These are phyloP conservation scores for Haematococcus sp. DNA, from an alignment of 139 green algal species.

Conservation along the genomic window DNA sequence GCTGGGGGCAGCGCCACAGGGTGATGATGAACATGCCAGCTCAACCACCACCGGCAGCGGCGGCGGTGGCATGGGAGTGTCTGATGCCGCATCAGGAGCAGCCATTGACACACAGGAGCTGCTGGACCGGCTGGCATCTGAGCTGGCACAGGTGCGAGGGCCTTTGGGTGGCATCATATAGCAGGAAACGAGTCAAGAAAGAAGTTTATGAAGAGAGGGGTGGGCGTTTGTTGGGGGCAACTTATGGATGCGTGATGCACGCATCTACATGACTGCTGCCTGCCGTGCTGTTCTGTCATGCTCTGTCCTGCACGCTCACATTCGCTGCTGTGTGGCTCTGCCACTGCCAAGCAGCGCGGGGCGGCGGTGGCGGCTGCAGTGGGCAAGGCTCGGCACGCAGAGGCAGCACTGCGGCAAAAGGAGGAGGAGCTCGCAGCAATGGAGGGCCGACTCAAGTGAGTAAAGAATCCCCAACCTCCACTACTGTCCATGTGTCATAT, in stretches of 20 bases:
- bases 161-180: neutral
- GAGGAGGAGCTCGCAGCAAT: slow-evolving; percentile 20
- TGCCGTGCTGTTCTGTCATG: too few relatives aligned
- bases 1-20: neutral
- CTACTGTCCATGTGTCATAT: too few relatives aligned
- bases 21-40: neutral
- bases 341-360: neutral
- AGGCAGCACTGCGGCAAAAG: slow-evolving; percentile 12
- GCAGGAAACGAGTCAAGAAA: too few relatives aligned
- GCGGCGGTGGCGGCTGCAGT: neutral
- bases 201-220: too few relatives aligned
- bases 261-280: too few relatives aligned
- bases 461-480: neutral
- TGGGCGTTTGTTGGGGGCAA: slow-evolving; percentile 17
- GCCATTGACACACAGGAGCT: neutral
- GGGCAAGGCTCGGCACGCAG: neutral
- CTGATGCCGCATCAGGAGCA: neutral
- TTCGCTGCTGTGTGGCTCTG: too few relatives aligned
- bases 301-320: too few relatives aligned
- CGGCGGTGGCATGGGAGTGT: too few relatives aligned
- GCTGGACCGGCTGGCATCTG: neutral
- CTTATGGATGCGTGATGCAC: too few relatives aligned
- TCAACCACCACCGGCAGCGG: neutral
- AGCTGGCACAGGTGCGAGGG: slow-evolving; percentile 7
- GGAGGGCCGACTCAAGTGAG: slow-evolving; percentile 16